Base-by-base conservation (phyloP, 345 rosid genomes). In the Salix suchowensis region DNA sequence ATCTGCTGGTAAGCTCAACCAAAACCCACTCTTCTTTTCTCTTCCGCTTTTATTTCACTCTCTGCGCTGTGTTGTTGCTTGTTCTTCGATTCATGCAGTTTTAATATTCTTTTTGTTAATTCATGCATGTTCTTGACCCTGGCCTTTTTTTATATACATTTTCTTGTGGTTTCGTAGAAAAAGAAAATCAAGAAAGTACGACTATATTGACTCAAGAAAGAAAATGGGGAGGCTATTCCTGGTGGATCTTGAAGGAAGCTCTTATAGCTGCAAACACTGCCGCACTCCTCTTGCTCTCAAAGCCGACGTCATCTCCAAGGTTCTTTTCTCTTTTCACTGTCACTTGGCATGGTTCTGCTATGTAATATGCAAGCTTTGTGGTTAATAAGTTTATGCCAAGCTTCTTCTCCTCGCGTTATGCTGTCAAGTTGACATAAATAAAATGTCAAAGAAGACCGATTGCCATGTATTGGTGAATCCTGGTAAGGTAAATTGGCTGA, bases 201-300 rank as follows among this genome's bases (percentile, higher is more conserved):
- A 13, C 32, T 48, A 24, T 34, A 5, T 26, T 11, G 67, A 55
- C 2, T 50, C 54, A 52, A 50, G 50, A 23, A 55, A 79, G 32
- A 40, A 72, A 44, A 92, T 92, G 97, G 97, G 97, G 79, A 92
- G 91, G 78, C 39, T 89, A 37, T 92, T 91, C 74, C 23, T 86
- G 82, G 75, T 88, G 66, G 77, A 62, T 74, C 90, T 90, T 76
- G 88, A 92, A 78, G 91, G 96, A 83, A 78, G 60, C 52, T 58
- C 87, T 65, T 89, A 89, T 71, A 86, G 87, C 78, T 92, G 97
- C 86, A 92, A 89, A 67, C 87, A 91, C 88, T 92, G 97, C 81
- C 80, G 74, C 1, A 86, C 92, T n/a, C 90, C 86, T 85, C 87
- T 92, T 65, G 96, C 88, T 18, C 52, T 88, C 26, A 26, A 71